phyloP scores from a whole-genome alignment of 73 alveolate species.

The Uronychia setigera region DNA sequence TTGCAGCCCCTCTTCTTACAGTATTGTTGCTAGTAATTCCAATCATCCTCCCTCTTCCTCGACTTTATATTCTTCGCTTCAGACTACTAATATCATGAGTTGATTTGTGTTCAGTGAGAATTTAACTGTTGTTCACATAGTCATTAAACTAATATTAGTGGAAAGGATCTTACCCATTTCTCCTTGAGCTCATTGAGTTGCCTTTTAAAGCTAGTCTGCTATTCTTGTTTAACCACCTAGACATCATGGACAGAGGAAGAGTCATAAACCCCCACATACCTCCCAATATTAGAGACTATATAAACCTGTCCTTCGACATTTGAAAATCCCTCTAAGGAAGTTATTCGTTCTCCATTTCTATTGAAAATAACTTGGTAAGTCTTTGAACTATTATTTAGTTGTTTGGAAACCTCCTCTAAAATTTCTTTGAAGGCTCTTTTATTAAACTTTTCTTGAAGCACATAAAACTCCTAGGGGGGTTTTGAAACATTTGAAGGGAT shows the following conservation, averaged over 20 bases:
- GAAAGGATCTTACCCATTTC: background rate
- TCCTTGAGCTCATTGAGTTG: background rate
- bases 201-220: background rate
- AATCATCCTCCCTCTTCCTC: too few relatives aligned
- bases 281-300: background rate
- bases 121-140: background rate
- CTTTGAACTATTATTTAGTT: background rate
- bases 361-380: too few relatives aligned
- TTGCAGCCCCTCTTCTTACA: background rate
- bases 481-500: slow-evolving; percentile 23
- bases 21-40: too few relatives aligned
- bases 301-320: too few relatives aligned
- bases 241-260: background rate
- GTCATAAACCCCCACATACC: background rate
- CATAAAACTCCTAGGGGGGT: slow-evolving; percentile 28
- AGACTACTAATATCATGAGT: background rate
- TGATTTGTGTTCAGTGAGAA: background rate
- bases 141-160: background rate
- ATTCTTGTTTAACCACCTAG: background rate
- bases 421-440: slow-evolving; percentile 39
- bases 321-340: too few relatives aligned
- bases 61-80: background rate
- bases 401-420: slow-evolving; percentile 14
- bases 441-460: slow-evolving; percentile 14
- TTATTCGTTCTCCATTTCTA: too few relatives aligned